Percentiles rank a stretch among this genome's conserved stretches.
These are phyloP conservation scores for Dovyalis caffra DNA, from an alignment of 345 rosid species.

Conservation along the genomic window DNA sequence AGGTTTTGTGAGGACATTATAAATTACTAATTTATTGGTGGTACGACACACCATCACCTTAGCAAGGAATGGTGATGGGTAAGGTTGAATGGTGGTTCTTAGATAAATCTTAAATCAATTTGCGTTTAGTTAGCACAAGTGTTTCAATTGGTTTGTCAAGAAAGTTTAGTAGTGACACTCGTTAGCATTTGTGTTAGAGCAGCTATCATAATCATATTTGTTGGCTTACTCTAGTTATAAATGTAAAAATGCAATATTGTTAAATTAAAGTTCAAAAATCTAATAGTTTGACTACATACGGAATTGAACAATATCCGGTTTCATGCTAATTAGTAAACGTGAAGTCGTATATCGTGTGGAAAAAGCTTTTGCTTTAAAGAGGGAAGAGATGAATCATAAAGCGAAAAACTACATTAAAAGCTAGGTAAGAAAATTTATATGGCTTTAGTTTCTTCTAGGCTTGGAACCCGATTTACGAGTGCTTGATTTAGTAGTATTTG, in stretches of 20 bases:
- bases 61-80: background rate
- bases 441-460: conserved; percentile 1
- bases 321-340: conserved; percentile 60
- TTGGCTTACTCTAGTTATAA: background rate
- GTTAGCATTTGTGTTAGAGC: background rate
- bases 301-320: conserved; percentile 26
- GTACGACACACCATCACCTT: no score
- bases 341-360: conserved; percentile 77
- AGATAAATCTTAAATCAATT: background rate
- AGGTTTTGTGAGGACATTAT: no score
- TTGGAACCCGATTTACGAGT: background rate
- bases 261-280: background rate
- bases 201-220: background rate
- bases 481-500: background rate
- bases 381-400: conserved; percentile 56
- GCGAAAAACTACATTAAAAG: conserved; percentile 55
- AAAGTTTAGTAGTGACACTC: background rate
- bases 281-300: conserved; percentile 1
- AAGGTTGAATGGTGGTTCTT: no score
- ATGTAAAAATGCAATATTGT: background rate
- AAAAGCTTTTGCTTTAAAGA: conserved; percentile 61
- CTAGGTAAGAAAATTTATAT: conserved; percentile 65
- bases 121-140: background rate
- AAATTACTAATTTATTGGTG: no score
- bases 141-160: background rate